Evolutionary conservation across 2,329 filamentous ascomycete species (phyloP).

Genomic region (Metarhizium sp.): DNA sequence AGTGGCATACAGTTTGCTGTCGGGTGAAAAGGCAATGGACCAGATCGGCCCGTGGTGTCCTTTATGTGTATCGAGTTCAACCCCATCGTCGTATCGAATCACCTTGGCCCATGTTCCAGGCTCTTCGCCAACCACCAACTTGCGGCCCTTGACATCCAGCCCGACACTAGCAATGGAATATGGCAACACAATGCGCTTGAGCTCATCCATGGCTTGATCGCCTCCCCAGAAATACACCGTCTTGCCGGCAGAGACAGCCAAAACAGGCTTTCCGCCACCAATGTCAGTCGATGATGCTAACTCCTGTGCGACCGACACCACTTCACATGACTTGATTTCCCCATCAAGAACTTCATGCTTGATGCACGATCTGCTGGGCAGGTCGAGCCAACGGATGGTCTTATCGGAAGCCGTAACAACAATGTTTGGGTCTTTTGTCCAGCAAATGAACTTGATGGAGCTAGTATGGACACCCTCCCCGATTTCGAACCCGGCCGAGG

Average conservation of each 20-base stretch:
- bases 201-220: conserved; percentile 52
- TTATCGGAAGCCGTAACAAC: conserved; percentile 89
- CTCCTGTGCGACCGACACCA: conserved; percentile 58
- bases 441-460: conserved; percentile 93
- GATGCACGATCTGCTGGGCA: conserved; percentile 66
- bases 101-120: conserved; percentile 96
- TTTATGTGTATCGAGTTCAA: conserved; percentile 86
- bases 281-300: conserved; percentile 52
- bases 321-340: conserved; percentile 84
- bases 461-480: conserved; percentile 74
- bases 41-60: conserved; percentile 96
- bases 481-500: conserved; percentile 72
- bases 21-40: conserved; percentile 90
- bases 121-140: conserved; percentile 82
- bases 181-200: conserved; percentile 72
- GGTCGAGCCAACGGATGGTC: conserved; percentile 88
- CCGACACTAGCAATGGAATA: conserved; percentile 89
- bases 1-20: conserved; percentile 92
- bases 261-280: conserved; percentile 58
- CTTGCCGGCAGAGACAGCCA: conserved; percentile 91
- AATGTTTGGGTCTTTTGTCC: conserved; percentile 81
- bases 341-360: conserved; percentile 72
- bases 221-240: conserved; percentile 89
- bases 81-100: conserved; percentile 76
- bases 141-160: conserved; percentile 69